Percentiles rank a stretch among this genome's conserved stretches.
Conservation (phyloP, 805 yeast genomes). For the Ogataea nakhonphanomensis region DNA sequence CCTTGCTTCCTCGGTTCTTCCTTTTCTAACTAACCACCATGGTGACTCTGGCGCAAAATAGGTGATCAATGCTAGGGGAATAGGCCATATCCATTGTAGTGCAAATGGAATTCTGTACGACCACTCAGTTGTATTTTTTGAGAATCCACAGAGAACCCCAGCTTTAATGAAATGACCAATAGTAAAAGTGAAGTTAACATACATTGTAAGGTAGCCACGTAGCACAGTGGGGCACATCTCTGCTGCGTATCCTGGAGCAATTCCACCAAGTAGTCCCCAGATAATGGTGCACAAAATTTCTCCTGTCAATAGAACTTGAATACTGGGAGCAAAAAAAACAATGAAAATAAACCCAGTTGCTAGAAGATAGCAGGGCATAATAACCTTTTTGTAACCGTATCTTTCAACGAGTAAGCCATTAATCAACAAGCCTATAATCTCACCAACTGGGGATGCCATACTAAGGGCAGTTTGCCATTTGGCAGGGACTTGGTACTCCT, state of each 20-base stretch:
- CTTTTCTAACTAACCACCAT: slow-evolving; percentile 49
- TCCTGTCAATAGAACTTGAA: slow-evolving; percentile 41
- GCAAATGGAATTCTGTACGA: slow-evolving; percentile 56
- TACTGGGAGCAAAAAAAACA: slow-evolving; percentile 38
- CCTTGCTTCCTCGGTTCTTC: slow-evolving; percentile 40
- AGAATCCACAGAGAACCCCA: slow-evolving; percentile 40
- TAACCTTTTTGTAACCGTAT: slow-evolving; percentile 39
- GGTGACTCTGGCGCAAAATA: slow-evolving; percentile 56
- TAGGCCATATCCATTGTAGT: slow-evolving; percentile 59
- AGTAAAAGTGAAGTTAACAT: slow-evolving; percentile 51
- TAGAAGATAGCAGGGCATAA: slow-evolving; percentile 28
- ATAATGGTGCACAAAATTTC: slow-evolving; percentile 44
- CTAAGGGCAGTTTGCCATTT: slow-evolving; percentile 43
- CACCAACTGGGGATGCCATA: slow-evolving; percentile 27
- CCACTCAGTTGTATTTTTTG: slow-evolving; percentile 21
- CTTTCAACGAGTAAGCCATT: slow-evolving; percentile 41
- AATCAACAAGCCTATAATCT: slow-evolving; percentile 36
- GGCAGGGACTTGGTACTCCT: slow-evolving; percentile 35
- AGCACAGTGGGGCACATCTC: slow-evolving; percentile 53
- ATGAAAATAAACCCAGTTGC: slow-evolving; percentile 36
- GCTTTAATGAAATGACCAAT: slow-evolving; percentile 55
- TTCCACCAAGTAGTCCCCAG: slow-evolving; percentile 55
- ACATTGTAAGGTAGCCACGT: slow-evolving; percentile 46
- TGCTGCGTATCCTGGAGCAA: slow-evolving; percentile 53
- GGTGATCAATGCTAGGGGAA: slow-evolving; percentile 42